Evolutionary conservation across 495 filamentous ascomycete genomes (phyloP), one percentile per base, ranked within the genome.

Genomic region (Trichoderma orchidacearum): DNA sequence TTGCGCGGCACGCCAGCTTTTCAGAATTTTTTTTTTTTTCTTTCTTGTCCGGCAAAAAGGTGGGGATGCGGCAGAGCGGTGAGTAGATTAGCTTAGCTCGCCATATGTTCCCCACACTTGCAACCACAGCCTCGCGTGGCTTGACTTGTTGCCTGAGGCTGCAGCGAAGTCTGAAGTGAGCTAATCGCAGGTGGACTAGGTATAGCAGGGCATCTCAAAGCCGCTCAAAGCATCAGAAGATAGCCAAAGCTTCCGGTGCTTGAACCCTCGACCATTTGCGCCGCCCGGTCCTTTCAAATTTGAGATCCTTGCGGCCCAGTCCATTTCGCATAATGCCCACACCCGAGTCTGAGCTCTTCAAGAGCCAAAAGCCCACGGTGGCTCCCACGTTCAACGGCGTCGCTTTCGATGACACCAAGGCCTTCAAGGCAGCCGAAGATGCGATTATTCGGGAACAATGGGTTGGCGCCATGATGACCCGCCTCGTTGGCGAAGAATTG

Each of bases 381-480:
- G 81, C 92, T 32, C 89, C 93, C 17, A 92, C 89, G 61, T 98
- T 96, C 75, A 89, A 96, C 53, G 91, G 92, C 65, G 93, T 98
- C 70, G 90, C 97, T 77, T 97, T 86, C 79, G 84, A 94, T 58
- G 91, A 98, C 78, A 94, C 85, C 62, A 78, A 79, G 66, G 82
- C 85, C 60, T 73, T 97, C 54, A 96, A 96, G 77, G 86, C 87
- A 56, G 91, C 94, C 58, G 93, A 95, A 63, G 93, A 98, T 64
- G 85, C 92, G 31, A 84, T 98, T 48, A 83, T 98, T 63, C 83
- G 90, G 36, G 93, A 98, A 72, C 93, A 98, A 74, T 98, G 94
- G 94, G 90, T 98, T 28, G 83, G 82, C 68, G 85, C 83, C 63
- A 98, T 98, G 93, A 97, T 96, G 93, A 87, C 89, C 18, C 77